Conservation (phyloP, 2,329 filamentous ascomycete genomes). For the Nectriaceae sp. region DNA sequence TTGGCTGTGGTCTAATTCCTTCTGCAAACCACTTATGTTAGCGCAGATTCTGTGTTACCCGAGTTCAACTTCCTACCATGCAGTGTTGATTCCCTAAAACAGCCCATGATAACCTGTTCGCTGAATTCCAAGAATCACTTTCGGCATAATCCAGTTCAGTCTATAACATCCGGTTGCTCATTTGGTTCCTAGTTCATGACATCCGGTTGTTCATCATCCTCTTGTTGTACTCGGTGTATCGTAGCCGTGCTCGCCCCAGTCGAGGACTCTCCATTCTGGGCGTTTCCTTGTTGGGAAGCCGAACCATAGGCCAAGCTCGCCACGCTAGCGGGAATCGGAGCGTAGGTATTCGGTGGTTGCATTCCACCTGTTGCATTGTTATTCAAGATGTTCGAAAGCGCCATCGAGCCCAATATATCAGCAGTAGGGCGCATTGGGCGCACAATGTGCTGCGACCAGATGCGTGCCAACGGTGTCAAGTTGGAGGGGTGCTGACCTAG, state of each 20-base stretch:
- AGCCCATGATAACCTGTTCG: slow-evolving; percentile 14
- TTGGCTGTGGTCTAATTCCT: slow-evolving; percentile 15
- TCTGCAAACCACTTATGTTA: background rate
- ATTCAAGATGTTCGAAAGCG: slow-evolving; percentile 31
- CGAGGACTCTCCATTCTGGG: slow-evolving; percentile 25
- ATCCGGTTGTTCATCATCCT: slow-evolving; percentile 20
- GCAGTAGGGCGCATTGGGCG: slow-evolving; percentile 17
- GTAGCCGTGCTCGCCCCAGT: slow-evolving; percentile 40
- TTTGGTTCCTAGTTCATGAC: slow-evolving; percentile 20
- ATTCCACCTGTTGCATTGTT: slow-evolving; percentile 27
- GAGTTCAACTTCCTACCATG: background rate
- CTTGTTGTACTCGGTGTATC: slow-evolving; percentile 32
- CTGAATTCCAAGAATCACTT: slow-evolving; percentile 1
- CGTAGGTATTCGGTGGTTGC: slow-evolving; percentile 1
- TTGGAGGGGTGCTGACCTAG: slow-evolving; percentile 25
- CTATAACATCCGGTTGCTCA: background rate
- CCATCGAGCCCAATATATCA: slow-evolving; percentile 21
- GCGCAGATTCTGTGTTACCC: background rate
- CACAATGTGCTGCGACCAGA: slow-evolving; percentile 18
- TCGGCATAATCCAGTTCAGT: no score
- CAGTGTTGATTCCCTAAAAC: slow-evolving; percentile 2
- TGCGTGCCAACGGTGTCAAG: slow-evolving; percentile 18
- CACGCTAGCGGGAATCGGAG: slow-evolving; percentile 28
- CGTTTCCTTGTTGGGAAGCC: slow-evolving; percentile 21
- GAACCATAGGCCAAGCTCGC: slow-evolving; percentile 29